Evolutionary conservation across 495 filamentous ascomycete species (phyloP).

Genomic region (Tuber microsphaerosporum): DNA sequence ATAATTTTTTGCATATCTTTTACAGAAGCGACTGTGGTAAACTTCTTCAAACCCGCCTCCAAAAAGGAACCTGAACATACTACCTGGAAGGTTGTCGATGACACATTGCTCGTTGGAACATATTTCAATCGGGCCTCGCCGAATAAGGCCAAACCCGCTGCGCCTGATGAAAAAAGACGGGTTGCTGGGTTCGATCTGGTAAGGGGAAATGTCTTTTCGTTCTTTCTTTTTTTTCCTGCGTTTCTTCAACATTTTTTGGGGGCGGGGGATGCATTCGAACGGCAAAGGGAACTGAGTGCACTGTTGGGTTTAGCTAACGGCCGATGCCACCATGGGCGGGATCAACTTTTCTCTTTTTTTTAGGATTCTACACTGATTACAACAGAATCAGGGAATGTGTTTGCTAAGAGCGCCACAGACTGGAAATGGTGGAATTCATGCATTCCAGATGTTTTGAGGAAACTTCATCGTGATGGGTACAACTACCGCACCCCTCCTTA

Average conservation of each 20-base stretch:
- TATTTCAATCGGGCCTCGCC: slow-evolving; percentile 49
- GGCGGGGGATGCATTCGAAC: not conserved
- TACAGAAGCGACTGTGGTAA: slow-evolving; percentile 61
- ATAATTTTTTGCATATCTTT: slow-evolving; percentile 7
- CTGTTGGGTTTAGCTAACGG: slow-evolving; percentile 11
- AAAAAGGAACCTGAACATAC: slow-evolving; percentile 75
- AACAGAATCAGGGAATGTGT: slow-evolving; percentile 71
- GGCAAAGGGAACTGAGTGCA: slow-evolving; percentile 1
- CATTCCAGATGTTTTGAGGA: slow-evolving; percentile 59
- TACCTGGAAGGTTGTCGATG: slow-evolving; percentile 63
- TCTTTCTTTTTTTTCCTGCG: not conserved
- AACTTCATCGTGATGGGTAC: slow-evolving; percentile 66
- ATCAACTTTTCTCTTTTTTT: slow-evolving; percentile 10
- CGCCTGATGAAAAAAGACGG: slow-evolving; percentile 46
- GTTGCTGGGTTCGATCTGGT: slow-evolving; percentile 91
- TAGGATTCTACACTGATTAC: slow-evolving; percentile 83
- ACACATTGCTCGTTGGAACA: slow-evolving; percentile 68
- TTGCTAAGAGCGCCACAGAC: slow-evolving; percentile 61
- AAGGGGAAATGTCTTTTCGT: slow-evolving; percentile 31
- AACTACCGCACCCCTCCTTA: not conserved
- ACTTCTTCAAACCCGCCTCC: slow-evolving; percentile 83
- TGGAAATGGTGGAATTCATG: slow-evolving; percentile 90
- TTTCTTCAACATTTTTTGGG: not conserved
- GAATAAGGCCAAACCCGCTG: slow-evolving; percentile 37
- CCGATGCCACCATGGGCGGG: not conserved